Conservation (phyloP, 306 rosid species). For the Amphicarpaea edgeworthii region DNA sequence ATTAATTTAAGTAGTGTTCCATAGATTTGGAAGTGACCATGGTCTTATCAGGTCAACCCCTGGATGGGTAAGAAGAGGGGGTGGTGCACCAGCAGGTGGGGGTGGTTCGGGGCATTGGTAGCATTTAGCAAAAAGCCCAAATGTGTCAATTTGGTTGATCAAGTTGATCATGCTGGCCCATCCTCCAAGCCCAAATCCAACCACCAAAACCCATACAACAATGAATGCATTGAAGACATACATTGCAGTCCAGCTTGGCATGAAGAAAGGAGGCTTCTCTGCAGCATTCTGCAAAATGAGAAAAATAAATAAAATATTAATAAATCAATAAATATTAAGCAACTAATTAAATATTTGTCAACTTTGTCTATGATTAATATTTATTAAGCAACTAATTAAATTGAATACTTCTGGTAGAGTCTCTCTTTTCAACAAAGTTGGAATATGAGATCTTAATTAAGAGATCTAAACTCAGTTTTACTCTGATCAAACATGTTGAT, state of each 20-base stretch:
- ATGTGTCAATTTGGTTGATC: constrained; percentile 74
- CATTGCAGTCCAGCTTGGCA: constrained; percentile 87
- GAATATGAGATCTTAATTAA: too few species aligned
- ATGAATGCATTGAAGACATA: constrained; percentile 70
- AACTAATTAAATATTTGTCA: too few species aligned
- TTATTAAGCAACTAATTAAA: too few species aligned
- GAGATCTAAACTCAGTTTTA: too few species aligned
- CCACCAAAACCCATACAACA: constrained; percentile 75
- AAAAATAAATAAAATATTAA: background rate
- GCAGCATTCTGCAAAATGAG: constrained; percentile 70
- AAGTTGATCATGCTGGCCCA: constrained; percentile 98
- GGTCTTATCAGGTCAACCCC: background rate
- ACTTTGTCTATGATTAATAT: too few species aligned
- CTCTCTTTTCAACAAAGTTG: too few species aligned
- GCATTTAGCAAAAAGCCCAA: constrained; percentile 93
- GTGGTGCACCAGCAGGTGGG: constrained; percentile 42
- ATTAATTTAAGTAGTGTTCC: background rate
- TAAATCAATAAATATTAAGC: too few species aligned
- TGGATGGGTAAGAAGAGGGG: constrained; percentile 48
- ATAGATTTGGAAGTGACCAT: background rate
- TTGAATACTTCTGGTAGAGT: too few species aligned
- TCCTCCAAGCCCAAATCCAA: constrained; percentile 97
- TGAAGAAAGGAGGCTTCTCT: constrained; percentile 89
- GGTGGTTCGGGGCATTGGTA: constrained; percentile 76
- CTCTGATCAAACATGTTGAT: too few species aligned